Evolutionary conservation across 179 eudicot species (phyloP), one percentile per base, ranked within the genome.

Genomic region (Nepenthes alata): DNA sequence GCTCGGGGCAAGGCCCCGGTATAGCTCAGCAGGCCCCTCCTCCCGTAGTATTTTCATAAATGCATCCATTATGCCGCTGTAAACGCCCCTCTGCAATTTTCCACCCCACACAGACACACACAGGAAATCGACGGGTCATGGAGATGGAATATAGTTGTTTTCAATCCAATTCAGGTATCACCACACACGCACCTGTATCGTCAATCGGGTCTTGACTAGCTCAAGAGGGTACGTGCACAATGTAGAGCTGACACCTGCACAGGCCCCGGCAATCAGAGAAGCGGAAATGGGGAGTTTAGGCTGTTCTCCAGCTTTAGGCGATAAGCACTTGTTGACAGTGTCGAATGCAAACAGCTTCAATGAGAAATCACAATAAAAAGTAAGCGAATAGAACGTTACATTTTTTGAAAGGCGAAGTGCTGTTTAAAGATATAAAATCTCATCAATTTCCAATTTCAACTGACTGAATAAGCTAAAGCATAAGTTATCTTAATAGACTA

Each of bases 131-230:
- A n/a, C 37, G 13, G 25, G 39, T 59, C n/a, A 45, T 12, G 62
- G 16, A 39, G 35, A 14, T 12, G 15, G 44, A 57, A n/a, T 3
- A 35, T 1, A 25, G 25, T 25, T 25, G 44, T 45, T 6, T 44
- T 14, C 48, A 59, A 14, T 1, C 25, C 13, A 41, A 13, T 39
- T 8, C 8, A 35, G 44, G 59, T 2, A 12, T 48, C 25, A 12
- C 1, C 25, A 48, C 25, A 5, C 9, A 68, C 45, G 50, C 41
- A 89, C 98, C 98, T 89, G 96, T 55, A 91, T 82, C 41, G 98
- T 91, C 55, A 91, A 67, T 58, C 98, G 86, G 68, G 98, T 91
- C 77, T 91, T 91, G 64, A 91, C 85, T 65, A 91, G 78, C 85
- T 91, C 98, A 39, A 91, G 91, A 3, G 96, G 98, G 75, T 91